Evolutionary conservation across 495 filamentous ascomycete species (phyloP).

Genomic region (Cercophora sp.): DNA sequence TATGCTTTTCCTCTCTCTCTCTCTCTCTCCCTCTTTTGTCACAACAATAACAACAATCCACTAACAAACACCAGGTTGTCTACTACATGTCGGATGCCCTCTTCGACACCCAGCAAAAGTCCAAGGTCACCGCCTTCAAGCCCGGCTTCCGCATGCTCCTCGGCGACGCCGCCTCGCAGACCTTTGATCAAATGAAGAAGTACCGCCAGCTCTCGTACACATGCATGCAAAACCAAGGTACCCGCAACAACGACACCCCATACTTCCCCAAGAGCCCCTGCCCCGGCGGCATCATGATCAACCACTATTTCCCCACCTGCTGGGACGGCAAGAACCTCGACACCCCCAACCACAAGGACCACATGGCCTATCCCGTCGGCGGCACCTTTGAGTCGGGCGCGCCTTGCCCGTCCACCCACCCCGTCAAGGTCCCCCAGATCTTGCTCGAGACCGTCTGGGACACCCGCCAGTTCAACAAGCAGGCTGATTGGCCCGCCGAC

Average conservation of each 20-base stretch:
- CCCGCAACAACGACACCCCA: conserved; percentile 26
- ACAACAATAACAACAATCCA: no score
- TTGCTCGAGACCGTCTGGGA: conserved; percentile 42
- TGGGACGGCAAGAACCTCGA: conserved; percentile 30
- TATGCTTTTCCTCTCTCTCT: no score
- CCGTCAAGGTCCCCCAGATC: conserved; percentile 33
- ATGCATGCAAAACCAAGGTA: conserved; percentile 27
- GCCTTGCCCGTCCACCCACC: conserved; percentile 28
- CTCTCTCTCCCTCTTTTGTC: no score
- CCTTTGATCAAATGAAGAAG: conserved; percentile 31
- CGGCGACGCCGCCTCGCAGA: conserved; percentile 28
- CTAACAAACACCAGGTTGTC: no score
- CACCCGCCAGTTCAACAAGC: conserved; percentile 35
- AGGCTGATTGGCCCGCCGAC: conserved; percentile 37
- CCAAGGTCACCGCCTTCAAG: conserved; percentile 45
- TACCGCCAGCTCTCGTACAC: conserved; percentile 41
- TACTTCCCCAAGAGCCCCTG: conserved; percentile 31
- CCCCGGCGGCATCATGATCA: conserved; percentile 34
- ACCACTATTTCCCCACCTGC: conserved; percentile 30
- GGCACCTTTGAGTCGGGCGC: conserved; percentile 34
- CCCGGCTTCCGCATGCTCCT: conserved; percentile 45
- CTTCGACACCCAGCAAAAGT: conserved; percentile 42
- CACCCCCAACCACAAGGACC: conserved; percentile 29
- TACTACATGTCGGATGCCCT: conserved; percentile 50
- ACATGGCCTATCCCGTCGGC: conserved; percentile 33